Conservation (phyloP, 73 alveolate genomes). For the Paramecium octaurelia region DNA sequence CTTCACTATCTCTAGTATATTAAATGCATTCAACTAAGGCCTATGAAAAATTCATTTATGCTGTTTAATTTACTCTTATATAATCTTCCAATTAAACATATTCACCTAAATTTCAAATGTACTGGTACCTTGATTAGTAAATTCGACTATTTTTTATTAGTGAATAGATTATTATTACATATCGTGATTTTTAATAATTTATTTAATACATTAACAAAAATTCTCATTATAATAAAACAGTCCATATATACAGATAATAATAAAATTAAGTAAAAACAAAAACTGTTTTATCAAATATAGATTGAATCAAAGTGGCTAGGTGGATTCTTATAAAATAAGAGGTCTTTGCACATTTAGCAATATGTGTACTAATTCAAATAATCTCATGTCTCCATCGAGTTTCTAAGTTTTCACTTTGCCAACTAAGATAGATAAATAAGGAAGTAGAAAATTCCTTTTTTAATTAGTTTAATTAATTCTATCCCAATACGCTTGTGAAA, state of each 20-base stretch:
- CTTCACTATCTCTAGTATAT: conserved; percentile 21
- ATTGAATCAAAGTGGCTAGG: neutral
- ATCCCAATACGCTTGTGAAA: neutral
- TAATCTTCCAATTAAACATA: neutral
- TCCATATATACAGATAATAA: neutral
- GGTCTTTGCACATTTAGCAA: neutral
- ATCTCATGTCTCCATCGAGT: conserved; percentile 9
- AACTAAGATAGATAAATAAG: conserved; percentile 10
- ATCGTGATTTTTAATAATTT: neutral
- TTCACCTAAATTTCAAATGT: neutral
- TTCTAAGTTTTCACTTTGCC: conserved; percentile 6
- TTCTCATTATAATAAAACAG: neutral
- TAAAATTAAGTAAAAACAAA: neutral
- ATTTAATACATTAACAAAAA: neutral
- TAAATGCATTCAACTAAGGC: conserved; percentile 21
- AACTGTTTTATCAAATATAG: neutral
- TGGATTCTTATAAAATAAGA: conserved; percentile 17
- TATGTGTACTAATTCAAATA: neutral
- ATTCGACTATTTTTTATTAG: neutral
- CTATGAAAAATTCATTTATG: neutral
- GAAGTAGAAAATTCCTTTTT: neutral
- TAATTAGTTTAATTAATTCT: neutral
- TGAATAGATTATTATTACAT: neutral
- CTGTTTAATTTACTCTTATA: neutral
- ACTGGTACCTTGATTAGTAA: neutral